Percentiles rank a stretch among this genome's conserved stretches.
Conservation (phyloP, 208 protist species). For the Ichthyophonus hoferi region DNA sequence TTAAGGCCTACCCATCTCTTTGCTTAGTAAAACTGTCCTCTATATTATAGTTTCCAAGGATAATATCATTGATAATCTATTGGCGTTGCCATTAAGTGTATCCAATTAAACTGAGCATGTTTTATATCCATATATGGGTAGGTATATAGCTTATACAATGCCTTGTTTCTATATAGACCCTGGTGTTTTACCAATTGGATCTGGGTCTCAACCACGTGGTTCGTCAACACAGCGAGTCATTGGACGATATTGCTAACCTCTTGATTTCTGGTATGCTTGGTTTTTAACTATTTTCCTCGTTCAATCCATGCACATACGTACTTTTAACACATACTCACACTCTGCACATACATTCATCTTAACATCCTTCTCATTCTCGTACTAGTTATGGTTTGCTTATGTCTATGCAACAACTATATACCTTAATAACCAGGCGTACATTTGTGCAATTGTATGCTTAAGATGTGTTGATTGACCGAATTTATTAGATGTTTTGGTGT, state of each 20-base stretch:
- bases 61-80: too few species aligned
- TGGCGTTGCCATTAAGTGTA: too few species aligned
- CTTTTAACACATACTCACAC: not conserved
- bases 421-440: too few species aligned
- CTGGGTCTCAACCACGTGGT: constrained; percentile 95
- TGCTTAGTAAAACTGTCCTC: too few species aligned
- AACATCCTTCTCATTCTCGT: constrained; percentile 25
- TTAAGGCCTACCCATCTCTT: too few species aligned
- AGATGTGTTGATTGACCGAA: too few species aligned
- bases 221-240: constrained; percentile 80
- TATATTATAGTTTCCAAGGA: too few species aligned
- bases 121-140: not conserved
- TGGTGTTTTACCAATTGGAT: constrained; percentile 94
- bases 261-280: constrained; percentile 65
- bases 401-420: too few species aligned
- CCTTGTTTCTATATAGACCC: constrained; percentile 54
- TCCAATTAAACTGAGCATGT: too few species aligned
- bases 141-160: constrained; percentile 1
- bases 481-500: too few species aligned
- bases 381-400: too few species aligned
- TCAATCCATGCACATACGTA: not conserved
- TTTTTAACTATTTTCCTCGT: not conserved
- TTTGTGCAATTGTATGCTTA: too few species aligned
- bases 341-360: not conserved
- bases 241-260: constrained; percentile 80